These are phyloP conservation scores for Tetracladium maxilliforme DNA, from an alignment of 2,329 filamentous ascomycete genomes.

Conservation along the genomic window DNA sequence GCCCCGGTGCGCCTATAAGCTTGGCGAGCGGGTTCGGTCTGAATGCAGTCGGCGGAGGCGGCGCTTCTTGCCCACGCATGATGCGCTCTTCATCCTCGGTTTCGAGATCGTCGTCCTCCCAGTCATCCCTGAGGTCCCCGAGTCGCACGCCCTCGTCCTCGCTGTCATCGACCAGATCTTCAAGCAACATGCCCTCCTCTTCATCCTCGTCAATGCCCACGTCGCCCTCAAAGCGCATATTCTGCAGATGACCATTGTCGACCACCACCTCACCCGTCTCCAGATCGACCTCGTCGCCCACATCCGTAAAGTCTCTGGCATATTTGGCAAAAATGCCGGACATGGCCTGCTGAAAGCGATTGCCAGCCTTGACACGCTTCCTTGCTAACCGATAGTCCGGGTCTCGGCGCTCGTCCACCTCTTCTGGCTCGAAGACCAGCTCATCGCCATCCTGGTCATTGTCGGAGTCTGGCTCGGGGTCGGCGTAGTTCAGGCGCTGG, in stretches of 20 bases:
- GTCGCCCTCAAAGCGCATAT: slow-evolving; percentile 44
- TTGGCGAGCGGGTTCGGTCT: too few species aligned
- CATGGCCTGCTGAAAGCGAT: slow-evolving; percentile 67
- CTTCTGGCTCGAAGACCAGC: slow-evolving; percentile 28
- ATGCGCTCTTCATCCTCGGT: slow-evolving; percentile 8
- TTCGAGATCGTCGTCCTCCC: slow-evolving; percentile 4
- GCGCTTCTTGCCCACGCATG: too few species aligned
- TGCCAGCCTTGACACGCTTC: slow-evolving; percentile 50
- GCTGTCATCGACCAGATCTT: slow-evolving; percentile 9
- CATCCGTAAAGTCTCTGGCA: slow-evolving; percentile 62
- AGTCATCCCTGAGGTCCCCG: too few species aligned
- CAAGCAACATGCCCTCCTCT: slow-evolving; percentile 6
- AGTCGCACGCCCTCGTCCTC: slow-evolving; percentile 18
- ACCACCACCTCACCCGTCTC: slow-evolving; percentile 70
- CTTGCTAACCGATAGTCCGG: slow-evolving; percentile 41
- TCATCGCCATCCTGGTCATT: slow-evolving; percentile 27
- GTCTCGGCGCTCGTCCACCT: slow-evolving; percentile 31
- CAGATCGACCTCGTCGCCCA: slow-evolving; percentile 84
- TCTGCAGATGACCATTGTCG: slow-evolving; percentile 70
- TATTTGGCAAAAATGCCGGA: slow-evolving; percentile 87
- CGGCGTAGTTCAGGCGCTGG: slow-evolving; percentile 8
- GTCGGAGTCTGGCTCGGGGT: slow-evolving; percentile 16
- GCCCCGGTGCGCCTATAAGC: too few species aligned
- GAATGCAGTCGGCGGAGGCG: too few species aligned
- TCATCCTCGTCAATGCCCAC: slow-evolving; percentile 16